A percentile compares a stretch with the other conserved stretches of the same genome.
Conservation (phyloP, 257 asterid species). For the Scutellaria galericulata region DNA sequence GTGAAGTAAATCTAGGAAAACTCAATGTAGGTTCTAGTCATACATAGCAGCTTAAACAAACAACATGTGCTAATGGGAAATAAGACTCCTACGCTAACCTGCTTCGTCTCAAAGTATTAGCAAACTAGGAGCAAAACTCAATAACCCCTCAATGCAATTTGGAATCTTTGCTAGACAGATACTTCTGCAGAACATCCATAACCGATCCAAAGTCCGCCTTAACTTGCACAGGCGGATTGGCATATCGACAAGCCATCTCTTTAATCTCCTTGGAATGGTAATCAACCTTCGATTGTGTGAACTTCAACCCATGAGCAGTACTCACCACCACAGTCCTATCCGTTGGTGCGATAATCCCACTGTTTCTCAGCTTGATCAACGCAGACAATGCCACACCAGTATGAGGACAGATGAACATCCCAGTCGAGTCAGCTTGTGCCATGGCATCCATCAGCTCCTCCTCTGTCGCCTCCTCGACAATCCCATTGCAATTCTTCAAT, state of each 20-base stretch:
- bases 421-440: conserved; percentile 92
- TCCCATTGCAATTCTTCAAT: conserved; percentile 65
- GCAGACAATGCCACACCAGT: conserved; percentile 91
- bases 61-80: conserved; percentile 15
- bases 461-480: conserved; percentile 89
- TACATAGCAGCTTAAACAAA: conserved; percentile 28
- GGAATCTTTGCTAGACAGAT: conserved; percentile 64
- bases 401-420: conserved; percentile 93
- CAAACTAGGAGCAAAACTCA: conserved; percentile 38
- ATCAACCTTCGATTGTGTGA: conserved; percentile 76
- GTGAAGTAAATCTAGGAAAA: conserved; percentile 26
- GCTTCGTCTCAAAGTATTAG: conserved; percentile 13
- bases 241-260: conserved; percentile 74
- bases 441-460: conserved; percentile 92
- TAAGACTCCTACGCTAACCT: conserved; percentile 40
- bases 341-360: conserved; percentile 62
- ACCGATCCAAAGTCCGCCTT: conserved; percentile 89
- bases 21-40: conserved; percentile 29
- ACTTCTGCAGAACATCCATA: conserved; percentile 85
- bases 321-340: conserved; percentile 91
- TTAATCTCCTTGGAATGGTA: conserved; percentile 74
- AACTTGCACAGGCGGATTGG: conserved; percentile 83
- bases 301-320: conserved; percentile 91
- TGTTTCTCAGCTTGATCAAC: conserved; percentile 68
- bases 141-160: conserved; percentile 42